Percentiles rank a stretch among this genome's conserved stretches.
Conservation (phyloP, 768 basidiomycete genomes). For the Mrakia gelida region DNA sequence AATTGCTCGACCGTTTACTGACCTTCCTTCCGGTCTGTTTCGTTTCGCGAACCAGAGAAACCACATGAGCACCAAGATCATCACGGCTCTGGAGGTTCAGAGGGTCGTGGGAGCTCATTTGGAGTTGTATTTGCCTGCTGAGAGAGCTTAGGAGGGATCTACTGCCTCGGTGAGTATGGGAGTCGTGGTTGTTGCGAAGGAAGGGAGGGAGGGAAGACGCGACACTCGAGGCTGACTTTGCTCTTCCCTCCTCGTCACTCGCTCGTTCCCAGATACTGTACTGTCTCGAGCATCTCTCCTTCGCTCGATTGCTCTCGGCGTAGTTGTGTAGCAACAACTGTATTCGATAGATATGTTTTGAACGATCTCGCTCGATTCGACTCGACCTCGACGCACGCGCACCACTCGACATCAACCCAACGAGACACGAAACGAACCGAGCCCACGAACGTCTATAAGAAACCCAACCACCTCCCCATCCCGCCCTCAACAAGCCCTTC, state of each 20-base stretch:
- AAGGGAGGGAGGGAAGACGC: no score
- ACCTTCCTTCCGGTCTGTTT: not conserved
- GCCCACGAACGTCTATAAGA: not conserved
- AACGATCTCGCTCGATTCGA: no score
- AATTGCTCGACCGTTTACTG: not conserved
- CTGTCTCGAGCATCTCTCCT: not conserved
- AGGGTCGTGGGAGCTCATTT: slow-evolving; percentile 2
- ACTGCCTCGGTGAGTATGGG: no score
- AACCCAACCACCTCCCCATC: not conserved
- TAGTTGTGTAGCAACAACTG: no score
- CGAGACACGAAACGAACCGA: no score
- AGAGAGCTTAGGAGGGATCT: not conserved
- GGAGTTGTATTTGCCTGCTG: slow-evolving; percentile 3
- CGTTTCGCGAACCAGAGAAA: not conserved
- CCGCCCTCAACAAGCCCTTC: not conserved
- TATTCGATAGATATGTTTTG: no score
- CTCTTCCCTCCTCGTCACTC: not conserved
- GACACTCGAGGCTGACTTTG: not conserved
- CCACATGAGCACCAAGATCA: not conserved
- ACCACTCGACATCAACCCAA: no score
- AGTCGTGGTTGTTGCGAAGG: no score
- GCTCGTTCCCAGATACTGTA: not conserved
- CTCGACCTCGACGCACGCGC: no score
- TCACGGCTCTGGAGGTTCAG: not conserved
- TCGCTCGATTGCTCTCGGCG: no score